phyloP scores from a whole-genome alignment of 2,329 filamentous ascomycete species.

The Hypoxylon sp. region DNA sequence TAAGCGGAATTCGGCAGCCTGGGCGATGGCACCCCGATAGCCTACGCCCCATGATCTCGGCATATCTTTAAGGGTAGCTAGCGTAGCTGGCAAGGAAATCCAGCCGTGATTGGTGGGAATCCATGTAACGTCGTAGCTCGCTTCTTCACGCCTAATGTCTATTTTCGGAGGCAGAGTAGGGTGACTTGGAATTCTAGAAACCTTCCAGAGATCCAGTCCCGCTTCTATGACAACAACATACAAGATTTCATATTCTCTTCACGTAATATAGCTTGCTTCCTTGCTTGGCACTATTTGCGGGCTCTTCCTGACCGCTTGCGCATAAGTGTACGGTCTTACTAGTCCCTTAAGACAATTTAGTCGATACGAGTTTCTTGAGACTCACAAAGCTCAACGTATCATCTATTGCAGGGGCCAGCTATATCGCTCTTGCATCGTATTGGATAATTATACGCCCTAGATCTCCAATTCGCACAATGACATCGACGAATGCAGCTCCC shows the following conservation, averaged over 20 bases:
- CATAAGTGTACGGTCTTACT: slow-evolving; percentile 4
- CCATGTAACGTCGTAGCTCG: slow-evolving; percentile 40
- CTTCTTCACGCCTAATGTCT: slow-evolving; percentile 27
- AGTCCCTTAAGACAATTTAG: slow-evolving; percentile 1
- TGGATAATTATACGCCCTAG: slow-evolving; percentile 13
- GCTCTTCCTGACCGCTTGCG: background rate
- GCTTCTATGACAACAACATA: slow-evolving; percentile 5
- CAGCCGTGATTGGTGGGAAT: slow-evolving; percentile 15
- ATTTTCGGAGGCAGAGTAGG: slow-evolving; percentile 22
- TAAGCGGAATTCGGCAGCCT: slow-evolving; percentile 23
- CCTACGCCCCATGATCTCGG: slow-evolving; percentile 32
- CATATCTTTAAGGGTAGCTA: slow-evolving; percentile 23
- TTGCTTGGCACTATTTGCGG: background rate
- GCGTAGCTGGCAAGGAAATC: slow-evolving; percentile 13
- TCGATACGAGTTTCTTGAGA: slow-evolving; percentile 29
- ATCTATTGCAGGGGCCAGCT: slow-evolving; percentile 4
- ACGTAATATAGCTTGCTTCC: background rate
- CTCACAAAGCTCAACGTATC: background rate
- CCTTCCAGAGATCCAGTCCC: slow-evolving; percentile 16
- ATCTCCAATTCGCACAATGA: slow-evolving; percentile 4
- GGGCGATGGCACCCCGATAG: no score
- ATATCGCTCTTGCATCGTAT: slow-evolving; percentile 14
- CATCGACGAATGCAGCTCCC: slow-evolving; percentile 7
- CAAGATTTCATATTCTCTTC: slow-evolving; percentile 11
- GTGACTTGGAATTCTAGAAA: slow-evolving; percentile 26